Conservation (phyloP, 1,284 basidiomycete species). For the Rugosomyces carneus region DNA sequence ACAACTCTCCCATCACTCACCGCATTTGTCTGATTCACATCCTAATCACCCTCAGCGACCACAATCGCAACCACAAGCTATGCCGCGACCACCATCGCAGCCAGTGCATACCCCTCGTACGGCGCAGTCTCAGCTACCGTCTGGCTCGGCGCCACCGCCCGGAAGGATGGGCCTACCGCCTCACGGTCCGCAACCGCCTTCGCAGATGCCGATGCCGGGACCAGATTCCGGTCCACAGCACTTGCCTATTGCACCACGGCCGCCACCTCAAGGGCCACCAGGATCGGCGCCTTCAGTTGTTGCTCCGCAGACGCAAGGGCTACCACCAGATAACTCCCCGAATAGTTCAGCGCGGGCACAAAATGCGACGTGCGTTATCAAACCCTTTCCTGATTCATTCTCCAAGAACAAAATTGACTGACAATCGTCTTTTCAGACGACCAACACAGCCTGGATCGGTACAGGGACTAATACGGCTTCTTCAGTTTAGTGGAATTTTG, state of each 20-base stretch:
- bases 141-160: constrained; percentile 10
- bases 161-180: constrained; percentile 3
- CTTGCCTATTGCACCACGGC: constrained; percentile 18
- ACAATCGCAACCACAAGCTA: constrained; percentile 42
- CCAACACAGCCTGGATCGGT: constrained; percentile 40
- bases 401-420: constrained; percentile 10
- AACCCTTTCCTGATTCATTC: neutral
- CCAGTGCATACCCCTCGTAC: constrained; percentile 21
- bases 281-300: constrained; percentile 4
- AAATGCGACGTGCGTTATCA: constrained; percentile 14
- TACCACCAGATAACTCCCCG: constrained; percentile 12
- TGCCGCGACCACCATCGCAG: constrained; percentile 30
- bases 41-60: constrained; percentile 43
- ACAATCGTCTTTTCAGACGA: constrained; percentile 13
- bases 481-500: constrained; percentile 61
- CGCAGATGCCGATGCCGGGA: constrained; percentile 9
- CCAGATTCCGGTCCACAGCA: constrained; percentile 8
- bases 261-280: constrained; percentile 15
- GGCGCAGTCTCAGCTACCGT: constrained; percentile 16
- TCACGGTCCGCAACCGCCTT: constrained; percentile 8
- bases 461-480: constrained; percentile 52
- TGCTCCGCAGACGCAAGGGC: constrained; percentile 11
- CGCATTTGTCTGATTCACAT: constrained; percentile 20
- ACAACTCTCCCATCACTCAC: constrained; percentile 15
- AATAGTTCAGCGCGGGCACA: constrained; percentile 10